These are phyloP conservation scores for Monosporozyma servazzii DNA, from an alignment of 805 yeast species.

Conservation along the genomic window DNA sequence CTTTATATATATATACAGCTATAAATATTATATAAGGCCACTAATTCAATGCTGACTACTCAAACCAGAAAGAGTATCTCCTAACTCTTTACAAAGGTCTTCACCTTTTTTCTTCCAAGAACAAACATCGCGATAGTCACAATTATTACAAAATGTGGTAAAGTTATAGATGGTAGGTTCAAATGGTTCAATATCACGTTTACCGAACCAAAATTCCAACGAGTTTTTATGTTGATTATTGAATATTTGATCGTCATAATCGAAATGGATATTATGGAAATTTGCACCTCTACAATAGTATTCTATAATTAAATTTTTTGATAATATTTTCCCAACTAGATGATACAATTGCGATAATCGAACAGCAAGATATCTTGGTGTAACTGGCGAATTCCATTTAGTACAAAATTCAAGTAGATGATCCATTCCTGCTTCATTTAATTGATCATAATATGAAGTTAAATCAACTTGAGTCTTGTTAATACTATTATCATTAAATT, in stretches of 20 bases:
- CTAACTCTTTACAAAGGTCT: slow-evolving; percentile 12
- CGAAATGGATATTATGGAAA: slow-evolving; percentile 35
- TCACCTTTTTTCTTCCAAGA: slow-evolving; percentile 29
- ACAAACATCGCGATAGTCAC: slow-evolving; percentile 44
- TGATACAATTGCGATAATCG: slow-evolving; percentile 40
- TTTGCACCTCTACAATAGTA: slow-evolving; percentile 40
- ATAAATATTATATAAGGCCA: not conserved
- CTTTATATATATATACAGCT: no score
- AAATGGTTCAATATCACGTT: slow-evolving; percentile 39
- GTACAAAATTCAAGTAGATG: slow-evolving; percentile 27
- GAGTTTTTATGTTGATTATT: slow-evolving; percentile 28
- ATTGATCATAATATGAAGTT: slow-evolving; percentile 11
- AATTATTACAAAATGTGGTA: slow-evolving; percentile 39
- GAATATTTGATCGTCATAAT: slow-evolving; percentile 31
- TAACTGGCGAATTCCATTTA: slow-evolving; percentile 46
- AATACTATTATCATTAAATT: not conserved
- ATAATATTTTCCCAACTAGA: slow-evolving; percentile 24
- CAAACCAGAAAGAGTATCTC: slow-evolving; percentile 3
- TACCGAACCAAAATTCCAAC: slow-evolving; percentile 51
- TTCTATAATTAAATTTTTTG: slow-evolving; percentile 37
- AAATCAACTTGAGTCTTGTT: slow-evolving; percentile 9
- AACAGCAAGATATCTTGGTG: slow-evolving; percentile 47
- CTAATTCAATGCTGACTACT: not conserved
- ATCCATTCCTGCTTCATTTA: slow-evolving; percentile 7
- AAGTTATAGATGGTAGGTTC: slow-evolving; percentile 29